Percentiles rank a stretch among this genome's conserved stretches.
Evolutionary conservation across 2,329 filamentous ascomycete species (phyloP).

Genomic region (Plenodomus biglobosus): DNA sequence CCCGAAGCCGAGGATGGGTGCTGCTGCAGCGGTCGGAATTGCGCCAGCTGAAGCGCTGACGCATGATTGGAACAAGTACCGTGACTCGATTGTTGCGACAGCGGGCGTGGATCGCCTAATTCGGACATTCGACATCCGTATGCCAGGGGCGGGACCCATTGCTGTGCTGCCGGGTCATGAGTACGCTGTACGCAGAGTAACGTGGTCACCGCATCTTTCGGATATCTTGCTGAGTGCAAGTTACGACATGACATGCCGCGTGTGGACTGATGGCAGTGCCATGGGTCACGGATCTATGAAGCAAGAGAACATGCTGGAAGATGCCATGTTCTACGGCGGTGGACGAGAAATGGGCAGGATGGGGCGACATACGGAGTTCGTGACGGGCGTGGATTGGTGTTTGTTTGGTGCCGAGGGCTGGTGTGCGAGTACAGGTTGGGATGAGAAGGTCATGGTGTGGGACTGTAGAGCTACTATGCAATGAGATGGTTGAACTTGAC

Average conservation of each 20-base stretch:
- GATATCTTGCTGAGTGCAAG: slow-evolving; percentile 85
- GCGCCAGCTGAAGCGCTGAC: slow-evolving; percentile 84
- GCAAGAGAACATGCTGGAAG: slow-evolving; percentile 38
- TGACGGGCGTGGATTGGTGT: slow-evolving; percentile 96
- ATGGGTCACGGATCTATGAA: slow-evolving; percentile 45
- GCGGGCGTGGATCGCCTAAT: slow-evolving; percentile 86
- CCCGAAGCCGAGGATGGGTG: slow-evolving; percentile 54
- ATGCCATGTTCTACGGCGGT: slow-evolving; percentile 49
- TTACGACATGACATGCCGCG: slow-evolving; percentile 96
- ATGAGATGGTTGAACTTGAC: too few species aligned
- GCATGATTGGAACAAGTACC: slow-evolving; percentile 99
- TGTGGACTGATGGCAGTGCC: slow-evolving; percentile 82
- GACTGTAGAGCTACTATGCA: slow-evolving; percentile 72
- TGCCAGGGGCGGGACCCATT: slow-evolving; percentile 70
- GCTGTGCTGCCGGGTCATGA: slow-evolving; percentile 80
- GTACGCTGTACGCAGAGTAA: slow-evolving; percentile 81
- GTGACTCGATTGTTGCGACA: slow-evolving; percentile 78
- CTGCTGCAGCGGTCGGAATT: slow-evolving; percentile 44
- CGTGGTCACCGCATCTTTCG: slow-evolving; percentile 92
- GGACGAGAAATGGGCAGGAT: slow-evolving; percentile 81
- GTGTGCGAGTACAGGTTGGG: slow-evolving; percentile 94
- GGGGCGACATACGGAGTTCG: slow-evolving; percentile 93
- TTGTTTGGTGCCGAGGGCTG: slow-evolving; percentile 93
- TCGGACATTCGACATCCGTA: slow-evolving; percentile 86
- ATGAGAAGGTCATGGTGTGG: slow-evolving; percentile 88